Evolutionary conservation across 192 early-diverging fungal genomes (phyloP), one percentile per base, ranked within the genome.

Genomic region (Gryganskiella cystojenkinii): DNA sequence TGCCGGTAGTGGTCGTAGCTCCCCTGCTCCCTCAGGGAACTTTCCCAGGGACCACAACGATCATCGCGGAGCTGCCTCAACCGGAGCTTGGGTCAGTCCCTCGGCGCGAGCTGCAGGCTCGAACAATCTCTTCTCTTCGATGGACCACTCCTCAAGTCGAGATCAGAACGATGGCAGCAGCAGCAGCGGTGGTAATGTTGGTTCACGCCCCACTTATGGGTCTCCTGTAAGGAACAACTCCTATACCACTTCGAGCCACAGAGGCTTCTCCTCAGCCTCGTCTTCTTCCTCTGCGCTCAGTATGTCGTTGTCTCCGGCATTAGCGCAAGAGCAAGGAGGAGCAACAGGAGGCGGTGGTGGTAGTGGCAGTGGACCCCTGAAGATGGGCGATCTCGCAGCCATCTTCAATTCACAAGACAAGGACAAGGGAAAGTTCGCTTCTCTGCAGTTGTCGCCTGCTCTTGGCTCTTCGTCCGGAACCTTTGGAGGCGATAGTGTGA

Each of bases 281-380:
- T 5, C 47, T 5, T 50, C 47, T 19, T 24, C 47, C 19, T n/a
- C n/a, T 56, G 8, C 51, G 69, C 5, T 6, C 59, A 27, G 56
- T 37, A 40, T 24, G 22, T 40, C 4, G 27, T 24, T 6, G 62
- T 49, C 30, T 19, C 17, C 20, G 28, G 9, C 56, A 42, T 2
- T 24, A n/a, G 35, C 56, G 1, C 42, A 34, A 20, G 56, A 11
- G 27, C 42, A 20, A 19, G 9, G 27, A 55, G 57, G 10, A 50
- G 46, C 24, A 46, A 13, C 20, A 14, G 52, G 19, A 34, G 33
- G 6, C 7, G 60, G 15, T 56, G 59, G 37, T 55, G 57, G 35
- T 61, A 72, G 40, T n/a, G n/a, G n/a, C n/a, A n/a, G n/a, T n/a
- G n/a, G n/a, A n/a, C 73, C 74, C 45, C 34, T 78, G 54, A 78